Conservation (phyloP, 2,329 filamentous ascomycete species). For the Penicillium vulpinum region DNA sequence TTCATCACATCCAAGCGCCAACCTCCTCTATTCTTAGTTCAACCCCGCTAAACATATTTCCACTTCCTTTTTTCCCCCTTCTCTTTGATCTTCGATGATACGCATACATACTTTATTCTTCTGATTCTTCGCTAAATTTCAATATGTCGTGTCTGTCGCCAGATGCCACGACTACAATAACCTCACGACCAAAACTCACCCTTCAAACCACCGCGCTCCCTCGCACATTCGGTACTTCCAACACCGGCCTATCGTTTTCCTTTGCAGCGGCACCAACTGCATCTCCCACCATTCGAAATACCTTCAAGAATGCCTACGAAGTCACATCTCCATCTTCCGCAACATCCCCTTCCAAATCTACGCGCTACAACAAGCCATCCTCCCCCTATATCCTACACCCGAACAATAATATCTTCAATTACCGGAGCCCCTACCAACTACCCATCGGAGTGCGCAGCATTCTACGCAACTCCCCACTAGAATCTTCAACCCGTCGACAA, state of each 20-base stretch:
- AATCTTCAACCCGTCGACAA: constrained; percentile 35
- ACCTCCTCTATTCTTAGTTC: constrained; percentile 23
- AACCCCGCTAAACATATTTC: constrained; percentile 12
- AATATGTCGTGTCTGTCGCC: constrained; percentile 25
- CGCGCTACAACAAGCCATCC: constrained; percentile 30
- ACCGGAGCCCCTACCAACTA: constrained; percentile 40
- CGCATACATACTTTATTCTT: constrained; percentile 8
- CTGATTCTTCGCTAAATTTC: constrained; percentile 7
- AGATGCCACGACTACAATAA: constrained; percentile 19
- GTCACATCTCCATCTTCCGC: constrained; percentile 41
- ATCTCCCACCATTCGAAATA: constrained; percentile 63
- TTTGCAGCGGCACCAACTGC: constrained; percentile 49
- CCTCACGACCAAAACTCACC: constrained; percentile 58
- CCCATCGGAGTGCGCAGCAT: constrained; percentile 49
- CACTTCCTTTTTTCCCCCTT: not conserved
- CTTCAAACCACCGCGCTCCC: constrained; percentile 57
- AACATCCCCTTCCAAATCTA: constrained; percentile 34
- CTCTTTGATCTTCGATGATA: constrained; percentile 12
- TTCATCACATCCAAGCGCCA: constrained; percentile 19
- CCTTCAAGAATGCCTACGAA: constrained; percentile 62
- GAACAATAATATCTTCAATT: constrained; percentile 17
- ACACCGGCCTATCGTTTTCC: constrained; percentile 54
- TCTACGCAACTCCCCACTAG: constrained; percentile 49
- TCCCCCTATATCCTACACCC: constrained; percentile 30
- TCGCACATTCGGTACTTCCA: constrained; percentile 55